Evolutionary conservation across 176 grass and related monocot species (phyloP).

Genomic region (Musa beccarii): DNA sequence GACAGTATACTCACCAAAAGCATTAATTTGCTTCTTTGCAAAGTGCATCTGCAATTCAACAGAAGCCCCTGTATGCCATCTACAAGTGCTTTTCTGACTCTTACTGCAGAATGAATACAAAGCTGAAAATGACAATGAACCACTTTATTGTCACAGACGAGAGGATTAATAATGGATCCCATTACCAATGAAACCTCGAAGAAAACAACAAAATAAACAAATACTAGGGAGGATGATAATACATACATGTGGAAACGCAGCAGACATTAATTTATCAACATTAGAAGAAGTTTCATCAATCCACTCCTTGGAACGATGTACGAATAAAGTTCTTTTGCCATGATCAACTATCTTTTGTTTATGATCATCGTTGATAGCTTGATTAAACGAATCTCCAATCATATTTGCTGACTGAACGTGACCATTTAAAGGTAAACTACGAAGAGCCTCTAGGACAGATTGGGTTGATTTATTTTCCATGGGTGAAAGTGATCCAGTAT

Average conservation of each 20-base stretch:
- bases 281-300: slow-evolving; percentile 66
- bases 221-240: not conserved
- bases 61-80: slow-evolving; percentile 55
- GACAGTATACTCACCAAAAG: slow-evolving; percentile 46
- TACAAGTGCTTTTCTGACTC: slow-evolving; percentile 66
- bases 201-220: not conserved
- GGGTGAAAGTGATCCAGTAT: not conserved
- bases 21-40: slow-evolving; percentile 68
- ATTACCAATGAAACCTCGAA: slow-evolving; percentile 2
- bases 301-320: slow-evolving; percentile 69
- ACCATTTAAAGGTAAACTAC: slow-evolving; percentile 43
- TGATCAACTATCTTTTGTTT: slow-evolving; percentile 18
- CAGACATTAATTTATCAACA: slow-evolving; percentile 75
- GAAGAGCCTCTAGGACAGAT: slow-evolving; percentile 70
- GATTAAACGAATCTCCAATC: not conserved
- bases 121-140: slow-evolving; percentile 36
- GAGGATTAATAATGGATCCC: not conserved
- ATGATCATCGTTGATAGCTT: slow-evolving; percentile 5
- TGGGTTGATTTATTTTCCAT: slow-evolving; percentile 35
- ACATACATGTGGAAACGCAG: slow-evolving; percentile 75
- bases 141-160: not conserved
- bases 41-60: slow-evolving; percentile 48
- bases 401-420: slow-evolving; percentile 18
- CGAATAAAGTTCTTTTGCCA: slow-evolving; percentile 36
- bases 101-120: slow-evolving; percentile 81